These are phyloP conservation scores for Sanguinoderma infundibulare DNA, from an alignment of 1,284 basidiomycete species.

Conservation along the genomic window DNA sequence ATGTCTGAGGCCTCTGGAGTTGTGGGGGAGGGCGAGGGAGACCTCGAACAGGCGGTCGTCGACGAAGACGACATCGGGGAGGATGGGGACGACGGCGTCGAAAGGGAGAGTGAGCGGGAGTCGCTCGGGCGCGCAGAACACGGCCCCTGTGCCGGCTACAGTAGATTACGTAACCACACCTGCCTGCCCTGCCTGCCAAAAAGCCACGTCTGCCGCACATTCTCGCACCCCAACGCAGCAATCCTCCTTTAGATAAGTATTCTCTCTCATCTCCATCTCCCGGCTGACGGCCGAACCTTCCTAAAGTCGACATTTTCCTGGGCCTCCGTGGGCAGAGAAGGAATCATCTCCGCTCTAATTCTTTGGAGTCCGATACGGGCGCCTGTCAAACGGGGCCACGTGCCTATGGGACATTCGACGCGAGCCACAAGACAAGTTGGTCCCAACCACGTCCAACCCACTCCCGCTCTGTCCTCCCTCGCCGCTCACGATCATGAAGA, in stretches of 20 bases:
- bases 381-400: neutral
- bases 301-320: neutral
- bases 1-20: constrained; percentile 69
- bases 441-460: neutral
- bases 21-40: constrained; percentile 71
- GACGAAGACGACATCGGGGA: constrained; percentile 56
- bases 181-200: neutral
- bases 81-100: constrained; percentile 5
- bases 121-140: neutral
- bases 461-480: neutral
- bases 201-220: constrained; percentile 33
- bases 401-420: neutral
- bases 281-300: too few species aligned
- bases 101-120: constrained; percentile 2
- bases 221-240: neutral
- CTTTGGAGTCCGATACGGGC: neutral
- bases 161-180: neutral
- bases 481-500: constrained; percentile 56
- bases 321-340: too few species aligned
- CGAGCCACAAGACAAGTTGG: neutral
- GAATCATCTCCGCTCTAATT: neutral
- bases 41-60: constrained; percentile 53
- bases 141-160: constrained; percentile 1
- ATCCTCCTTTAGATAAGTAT: too few species aligned
- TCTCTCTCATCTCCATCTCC: too few species aligned